phyloP scores from a whole-genome alignment of 1,139 yeast species.

The Saccharomyces hybrid region DNA sequence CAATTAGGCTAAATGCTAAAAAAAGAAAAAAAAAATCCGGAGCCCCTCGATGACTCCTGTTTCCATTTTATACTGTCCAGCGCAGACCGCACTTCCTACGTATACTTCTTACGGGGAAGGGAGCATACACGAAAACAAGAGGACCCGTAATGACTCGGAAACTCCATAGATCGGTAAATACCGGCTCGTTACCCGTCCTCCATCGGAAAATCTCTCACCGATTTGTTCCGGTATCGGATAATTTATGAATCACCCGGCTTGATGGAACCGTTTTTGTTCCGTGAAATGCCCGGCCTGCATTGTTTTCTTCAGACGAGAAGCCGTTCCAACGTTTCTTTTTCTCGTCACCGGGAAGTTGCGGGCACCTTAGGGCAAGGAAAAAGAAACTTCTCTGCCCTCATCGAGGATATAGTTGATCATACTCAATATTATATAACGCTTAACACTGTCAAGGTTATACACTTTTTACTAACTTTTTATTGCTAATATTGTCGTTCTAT shows the following conservation, averaged over 20 bases:
- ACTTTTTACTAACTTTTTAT: background rate
- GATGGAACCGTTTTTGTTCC: background rate
- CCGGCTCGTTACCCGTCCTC: background rate
- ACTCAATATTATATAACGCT: background rate
- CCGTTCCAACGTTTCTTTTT: background rate
- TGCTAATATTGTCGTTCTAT: background rate
- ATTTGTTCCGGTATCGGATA: background rate
- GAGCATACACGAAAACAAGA: background rate
- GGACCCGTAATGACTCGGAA: background rate
- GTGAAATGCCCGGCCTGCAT: background rate
- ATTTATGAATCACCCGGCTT: background rate
- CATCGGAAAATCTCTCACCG: background rate
- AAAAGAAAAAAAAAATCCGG: background rate
- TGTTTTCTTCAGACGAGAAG: background rate
- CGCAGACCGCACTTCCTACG: no score
- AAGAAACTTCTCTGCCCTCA: background rate
- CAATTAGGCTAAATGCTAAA: background rate
- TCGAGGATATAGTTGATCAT: background rate
- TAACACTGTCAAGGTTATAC: background rate
- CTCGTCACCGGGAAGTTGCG: background rate
- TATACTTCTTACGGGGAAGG: background rate
- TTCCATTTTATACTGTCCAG: background rate
- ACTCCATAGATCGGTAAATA: background rate
- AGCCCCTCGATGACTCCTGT: background rate
- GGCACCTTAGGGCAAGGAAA: background rate